Evolutionary conservation across 1,284 basidiomycete species (phyloP), one percentile per base, ranked within the genome.

Genomic region (Trichosporon inkin): DNA sequence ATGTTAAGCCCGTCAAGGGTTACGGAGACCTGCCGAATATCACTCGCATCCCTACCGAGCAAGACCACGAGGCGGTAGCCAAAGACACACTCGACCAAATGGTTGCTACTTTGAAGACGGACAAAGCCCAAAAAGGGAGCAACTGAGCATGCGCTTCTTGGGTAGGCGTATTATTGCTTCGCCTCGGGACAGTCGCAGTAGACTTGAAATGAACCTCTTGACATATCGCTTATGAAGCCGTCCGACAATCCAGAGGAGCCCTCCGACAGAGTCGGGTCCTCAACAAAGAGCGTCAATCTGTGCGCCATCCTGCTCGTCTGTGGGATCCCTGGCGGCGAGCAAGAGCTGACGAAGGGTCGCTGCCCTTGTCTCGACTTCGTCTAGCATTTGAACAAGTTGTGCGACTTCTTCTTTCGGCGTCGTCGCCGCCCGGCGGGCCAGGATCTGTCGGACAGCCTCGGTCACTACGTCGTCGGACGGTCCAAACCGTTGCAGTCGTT

Each of bases 321-420:
- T 8, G 28, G 28, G 8, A 32, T 38, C 44, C 17, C 24, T n/a
- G 16, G 22, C n/a, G 22, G 44, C 22, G 6, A 49, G 44, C 14
- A 67, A 34, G n/a, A 54, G 19, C 14, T 32, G 16, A 2, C 63
- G 57, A 3, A 64, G 53, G 1, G 41, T 61, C 3, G 53, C 53
- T 0, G 63, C 59, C 13, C 74, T 60, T 7, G 40, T 28, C 40
- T 76, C 73, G 10, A 76, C 65, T 14, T 66, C 59, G 40, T 74
- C 72, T 51, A 76, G 38, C 2, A 73, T 57, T 28, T 62, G 58
- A 36, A 68, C 41, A 49, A 77, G 62, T 37, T 75, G 68, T 2
- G 34, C 49, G 47, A 67, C 64, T 47, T 75, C 71, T 3, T 70
- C 67, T n/a, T 44, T 22, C 0, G 68, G 66, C 6, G 58, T 65